phyloP scores from a whole-genome alignment of 2,329 filamentous ascomycete species.

The Sclerotinia nivalis region DNA sequence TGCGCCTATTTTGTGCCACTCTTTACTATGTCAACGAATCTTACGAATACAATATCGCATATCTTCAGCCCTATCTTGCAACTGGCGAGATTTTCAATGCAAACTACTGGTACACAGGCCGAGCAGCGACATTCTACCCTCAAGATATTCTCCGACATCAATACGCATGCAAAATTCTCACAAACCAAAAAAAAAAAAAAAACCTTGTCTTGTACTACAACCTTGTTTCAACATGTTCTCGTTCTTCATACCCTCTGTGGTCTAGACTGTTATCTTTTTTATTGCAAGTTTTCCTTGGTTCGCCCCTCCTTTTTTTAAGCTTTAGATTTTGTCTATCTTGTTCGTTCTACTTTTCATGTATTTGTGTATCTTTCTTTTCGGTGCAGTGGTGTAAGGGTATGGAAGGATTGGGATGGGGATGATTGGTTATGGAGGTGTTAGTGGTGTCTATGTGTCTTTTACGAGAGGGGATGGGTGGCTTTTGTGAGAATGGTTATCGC shows the following conservation, averaged over 20 bases:
- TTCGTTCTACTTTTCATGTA: not conserved
- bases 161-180: not conserved
- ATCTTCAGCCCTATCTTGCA: not conserved
- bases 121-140: not conserved
- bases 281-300: constrained; percentile 3
- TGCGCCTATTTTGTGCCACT: constrained; percentile 1
- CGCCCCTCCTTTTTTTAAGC: not conserved
- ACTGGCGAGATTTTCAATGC: not conserved
- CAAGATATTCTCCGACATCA: not conserved
- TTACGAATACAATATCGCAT: not conserved
- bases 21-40: not conserved
- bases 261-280: not conserved
- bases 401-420: not conserved
- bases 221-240: not conserved
- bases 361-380: not conserved
- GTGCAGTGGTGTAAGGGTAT: not conserved
- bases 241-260: constrained; percentile 4
- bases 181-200: not conserved
- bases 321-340: not conserved
- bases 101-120: not conserved
- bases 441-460: constrained; percentile 10
- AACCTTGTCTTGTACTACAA: not conserved
- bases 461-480: not conserved
- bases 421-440: constrained; percentile 2
- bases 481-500: constrained; percentile 16